Evolutionary conservation across 2,329 filamentous ascomycete species (phyloP), one percentile per base, ranked within the genome.

Genomic region (Hypomyces rosellus): DNA sequence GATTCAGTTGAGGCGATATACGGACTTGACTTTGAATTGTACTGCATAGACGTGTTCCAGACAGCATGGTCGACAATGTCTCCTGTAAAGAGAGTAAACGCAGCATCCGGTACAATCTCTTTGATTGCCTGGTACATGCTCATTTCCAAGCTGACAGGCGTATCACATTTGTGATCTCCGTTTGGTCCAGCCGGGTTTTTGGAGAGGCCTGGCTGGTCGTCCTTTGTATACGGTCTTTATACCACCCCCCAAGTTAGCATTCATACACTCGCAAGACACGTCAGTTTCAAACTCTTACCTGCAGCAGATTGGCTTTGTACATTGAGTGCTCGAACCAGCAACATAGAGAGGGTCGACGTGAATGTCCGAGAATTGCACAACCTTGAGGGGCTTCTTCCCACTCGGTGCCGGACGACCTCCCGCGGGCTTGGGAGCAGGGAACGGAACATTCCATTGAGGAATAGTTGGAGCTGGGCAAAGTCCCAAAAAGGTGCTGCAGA

Each of bases 361-460:
- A 39, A 81, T 78, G 55, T 84, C 80, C 12, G 76, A 80, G 61
- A 78, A 77, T 58, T 84, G 80, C 20, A 81, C 76, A 4, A 84
- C 68, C 55, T 76, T 73, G 55, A 81, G 59, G 5, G 77, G 74
- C 5, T 65, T 57, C 59, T 72, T 62, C 3, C 73, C 70, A 46
- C 74, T 77, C 2, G 74, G 65, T 1, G 49, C 39, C 14, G 72
- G 69, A 13, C 74, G 69, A 13, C 52, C 57, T 14, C 59, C 57
- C 14, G 62, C 50, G 7, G 71, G 67, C 53, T 74, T 73, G 7
- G 68, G 57, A 6, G 65, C 65, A 12, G 76, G 73, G 43, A 80
- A 72, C 2, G 61, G 58, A 13, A 80, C 64, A 13, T 65, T 63
- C 59, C 72, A 72, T 1, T 67, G 52, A 13, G 69, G 64, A 12